Base-by-base conservation (phyloP, 805 yeast genomes). In the Ogataea minuta region DNA sequence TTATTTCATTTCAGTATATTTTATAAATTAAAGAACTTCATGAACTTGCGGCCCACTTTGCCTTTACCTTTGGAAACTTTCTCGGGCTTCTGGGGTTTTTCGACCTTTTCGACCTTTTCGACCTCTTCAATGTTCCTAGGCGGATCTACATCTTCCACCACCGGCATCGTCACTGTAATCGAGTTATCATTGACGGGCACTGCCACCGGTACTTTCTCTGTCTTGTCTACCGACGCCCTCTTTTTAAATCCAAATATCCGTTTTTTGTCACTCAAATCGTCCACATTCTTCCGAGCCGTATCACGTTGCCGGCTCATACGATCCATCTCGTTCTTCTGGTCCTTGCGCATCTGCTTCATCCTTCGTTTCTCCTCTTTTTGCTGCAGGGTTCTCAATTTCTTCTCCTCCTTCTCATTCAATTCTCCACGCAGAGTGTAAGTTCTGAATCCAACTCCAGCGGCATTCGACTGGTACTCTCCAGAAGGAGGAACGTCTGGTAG, bases 361-460 rank as follows among this genome's bases (percentile, higher is more conserved):
- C 45, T 30, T 31, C 46, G 44, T 23, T 44, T 45, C 32, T 54
- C 53, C 30, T 51, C 55, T 29, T 50, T 49, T 11, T 45, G 44
- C n/a, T 37, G 45, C 6, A 23, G 36, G 16, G 49, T 45, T 28
- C 35, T 43, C 26, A 39, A 37, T 31, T 44, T 48, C 31, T 44
- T 43, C 29, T 44, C 26, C 34, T 45, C 52, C 24, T 49, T 41
- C 8, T 31, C 19, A 28, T 49, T 44, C 8, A 46, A 34, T 20
- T 41, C 29, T 19, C 50, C 59, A 31, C 66, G 49, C 28, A 63
- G 28, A 6, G 64, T 59, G 33, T 63, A 59, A 6, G 56, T 46
- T 11, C 43, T 47, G 34, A 63, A 62, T 9, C 63, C 64, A 4
- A 49, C 24, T 13, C 60, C 62, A 3, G 43, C 38, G 8, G 60